Evolutionary conservation across 2,329 filamentous ascomycete genomes (phyloP).

Genomic region (Mycosphaerella sp.): DNA sequence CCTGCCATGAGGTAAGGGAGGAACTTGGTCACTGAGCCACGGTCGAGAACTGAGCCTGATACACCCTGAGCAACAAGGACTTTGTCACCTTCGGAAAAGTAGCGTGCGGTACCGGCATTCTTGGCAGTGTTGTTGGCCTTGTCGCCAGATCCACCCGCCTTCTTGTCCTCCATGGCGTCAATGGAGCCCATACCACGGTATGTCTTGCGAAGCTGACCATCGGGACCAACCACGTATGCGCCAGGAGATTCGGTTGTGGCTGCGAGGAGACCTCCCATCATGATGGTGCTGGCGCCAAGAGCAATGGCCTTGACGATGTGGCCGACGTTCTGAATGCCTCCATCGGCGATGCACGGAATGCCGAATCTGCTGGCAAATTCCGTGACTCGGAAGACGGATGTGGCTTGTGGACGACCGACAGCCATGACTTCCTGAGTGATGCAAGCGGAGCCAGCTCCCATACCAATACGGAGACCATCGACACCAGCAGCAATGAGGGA

Average conservation of each 20-base stretch:
- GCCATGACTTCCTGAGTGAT: constrained; percentile 99
- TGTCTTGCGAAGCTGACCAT: constrained; percentile 97
- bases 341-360: constrained; percentile 95
- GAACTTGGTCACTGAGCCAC: constrained; percentile 85
- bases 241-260: constrained; percentile 97
- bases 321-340: constrained; percentile 95
- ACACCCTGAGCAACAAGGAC: constrained; percentile 96
- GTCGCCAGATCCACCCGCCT: constrained; percentile 72
- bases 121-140: constrained; percentile 84
- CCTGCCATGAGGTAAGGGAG: constrained; percentile 92
- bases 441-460: constrained; percentile 96
- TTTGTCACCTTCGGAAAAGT: constrained; percentile 95
- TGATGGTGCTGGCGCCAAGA: constrained; percentile 88
- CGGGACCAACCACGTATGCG: constrained; percentile 90
- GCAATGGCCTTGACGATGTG: constrained; percentile 98
- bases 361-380: constrained; percentile 87
- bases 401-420: constrained; percentile 91
- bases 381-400: constrained; percentile 83
- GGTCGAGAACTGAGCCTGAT: constrained; percentile 74
- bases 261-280: constrained; percentile 98
- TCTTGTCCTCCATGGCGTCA: constrained; percentile 99
- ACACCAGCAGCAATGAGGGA: constrained; percentile 86
- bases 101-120: constrained; percentile 93
- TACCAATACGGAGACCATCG: constrained; percentile 95
- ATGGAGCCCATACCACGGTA: constrained; percentile 99